Conservation (phyloP, 2,329 filamentous ascomycete species). For the Talaromyces amestolkiae region DNA sequence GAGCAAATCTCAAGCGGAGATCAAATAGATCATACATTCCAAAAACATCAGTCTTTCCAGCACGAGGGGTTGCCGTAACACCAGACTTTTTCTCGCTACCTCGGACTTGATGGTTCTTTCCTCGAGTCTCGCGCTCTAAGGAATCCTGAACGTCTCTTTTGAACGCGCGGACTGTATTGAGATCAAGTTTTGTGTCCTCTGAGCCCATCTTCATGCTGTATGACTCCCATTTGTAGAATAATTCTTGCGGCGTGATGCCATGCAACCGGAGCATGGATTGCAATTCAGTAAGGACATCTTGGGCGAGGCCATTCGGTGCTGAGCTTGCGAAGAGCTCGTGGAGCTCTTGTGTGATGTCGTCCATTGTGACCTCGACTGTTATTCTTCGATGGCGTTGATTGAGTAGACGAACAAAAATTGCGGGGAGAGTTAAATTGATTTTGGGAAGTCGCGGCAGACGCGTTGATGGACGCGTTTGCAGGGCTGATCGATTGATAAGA, state of each 20-base stretch:
- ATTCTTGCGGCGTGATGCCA: constrained; percentile 74
- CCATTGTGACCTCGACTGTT: constrained; percentile 38
- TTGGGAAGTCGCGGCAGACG: constrained; percentile 14
- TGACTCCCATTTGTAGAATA: constrained; percentile 98
- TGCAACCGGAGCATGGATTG: constrained; percentile 84
- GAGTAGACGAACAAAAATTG: neutral
- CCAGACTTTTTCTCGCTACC: constrained; percentile 62
- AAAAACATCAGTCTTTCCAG: constrained; percentile 68
- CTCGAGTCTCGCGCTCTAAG: constrained; percentile 72
- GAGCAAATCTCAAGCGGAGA: neutral
- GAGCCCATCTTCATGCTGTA: constrained; percentile 93
- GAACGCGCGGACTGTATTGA: constrained; percentile 71
- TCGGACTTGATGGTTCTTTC: constrained; percentile 59
- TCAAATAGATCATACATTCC: constrained; percentile 61
- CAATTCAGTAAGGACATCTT: constrained; percentile 77
- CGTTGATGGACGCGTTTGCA: constrained; percentile 11
- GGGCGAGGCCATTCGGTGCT: constrained; percentile 60
- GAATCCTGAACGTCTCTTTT: constrained; percentile 84
- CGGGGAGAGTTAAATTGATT: constrained; percentile 16
- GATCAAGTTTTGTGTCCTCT: constrained; percentile 69
- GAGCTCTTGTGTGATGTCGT: constrained; percentile 52
- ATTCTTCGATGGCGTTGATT: neutral
- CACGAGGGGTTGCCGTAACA: constrained; percentile 59
- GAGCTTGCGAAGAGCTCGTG: constrained; percentile 59
- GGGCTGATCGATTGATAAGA: constrained; percentile 9